Base-by-base conservation (phyloP, 2,329 filamentous ascomycete genomes). In the Fusarium transvaalense region DNA sequence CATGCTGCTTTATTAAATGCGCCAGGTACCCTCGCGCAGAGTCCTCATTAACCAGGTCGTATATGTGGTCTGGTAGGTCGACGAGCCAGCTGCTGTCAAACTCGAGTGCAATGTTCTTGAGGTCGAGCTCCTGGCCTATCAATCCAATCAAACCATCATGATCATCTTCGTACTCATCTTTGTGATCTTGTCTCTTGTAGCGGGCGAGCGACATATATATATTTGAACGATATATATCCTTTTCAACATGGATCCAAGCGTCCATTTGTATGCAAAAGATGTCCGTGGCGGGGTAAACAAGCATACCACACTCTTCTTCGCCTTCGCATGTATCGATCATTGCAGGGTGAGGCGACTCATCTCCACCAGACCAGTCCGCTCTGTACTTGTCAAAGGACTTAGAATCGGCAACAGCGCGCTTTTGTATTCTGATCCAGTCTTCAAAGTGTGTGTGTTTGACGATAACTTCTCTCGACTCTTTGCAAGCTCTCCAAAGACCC, bases 401-500 rank as follows among this genome's bases (percentile, higher is more conserved):
- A n/a, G n/a, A n/a, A n/a, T 12, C 12, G 14, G n/a, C n/a, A n/a
- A n/a, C n/a, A n/a, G n/a, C n/a, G n/a, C n/a, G n/a, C n/a, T n/a
- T n/a, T 31, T 34, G 17, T 10, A 25, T 47, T 15, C n/a, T 42
- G 25, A 21, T 3, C 29, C 29, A 56, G 6, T 21, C 17, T 1
- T 41, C 5, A n/a, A 43, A 10, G 14, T 37, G 17, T 10, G 25
- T 19, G 8, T 42, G 5, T 15, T n/a, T 9, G 13, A 12, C 2
- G 5, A 45, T 19, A 10, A 48, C 47, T 2, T 29, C 19, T 27
- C 57, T 48, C 3, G 57, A 56, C 31, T 63, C 57, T 10, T 55
- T 39, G 7, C 48, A 63, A 7, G 52, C 48, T 4, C 8, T 47
- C 62, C 53, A 41, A 10, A 52, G 57, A 3, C 53, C 62, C 6